Evolutionary conservation across 2,329 filamentous ascomycete species (phyloP).

Genomic region (Hypoxylon sp.): DNA sequence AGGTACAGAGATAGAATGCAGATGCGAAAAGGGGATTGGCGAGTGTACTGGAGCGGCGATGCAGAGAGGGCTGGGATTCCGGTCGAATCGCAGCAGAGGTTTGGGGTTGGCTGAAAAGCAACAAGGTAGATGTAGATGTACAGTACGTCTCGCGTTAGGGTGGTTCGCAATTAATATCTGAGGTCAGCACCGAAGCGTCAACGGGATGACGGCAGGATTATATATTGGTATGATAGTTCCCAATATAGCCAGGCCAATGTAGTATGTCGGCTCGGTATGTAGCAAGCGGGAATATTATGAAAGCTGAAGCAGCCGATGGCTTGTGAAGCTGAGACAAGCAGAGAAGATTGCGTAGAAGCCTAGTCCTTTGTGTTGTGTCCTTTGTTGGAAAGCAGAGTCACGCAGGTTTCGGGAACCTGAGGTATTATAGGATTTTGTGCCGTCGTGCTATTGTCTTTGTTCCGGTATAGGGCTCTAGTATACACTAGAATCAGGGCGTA

Average conservation of each 20-base stretch:
- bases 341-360: slow-evolving; percentile 48
- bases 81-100: slow-evolving; percentile 50
- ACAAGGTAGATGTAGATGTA: slow-evolving; percentile 34
- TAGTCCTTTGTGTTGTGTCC: slow-evolving; percentile 38
- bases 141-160: slow-evolving; percentile 40
- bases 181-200: slow-evolving; percentile 55
- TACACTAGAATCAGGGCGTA: slow-evolving; percentile 43
- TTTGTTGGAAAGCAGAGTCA: slow-evolving; percentile 45
- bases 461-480: slow-evolving; percentile 45
- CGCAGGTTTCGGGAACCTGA: slow-evolving; percentile 53
- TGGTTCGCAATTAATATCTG: slow-evolving; percentile 53
- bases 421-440: slow-evolving; percentile 52
- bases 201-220: slow-evolving; percentile 52
- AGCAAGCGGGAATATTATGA: slow-evolving; percentile 39
- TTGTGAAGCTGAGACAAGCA: slow-evolving; percentile 50
- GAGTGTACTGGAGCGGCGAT: slow-evolving; percentile 51
- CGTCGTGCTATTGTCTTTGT: slow-evolving; percentile 51
- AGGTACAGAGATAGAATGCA: slow-evolving; percentile 39
- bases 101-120: slow-evolving; percentile 40
- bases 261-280: slow-evolving; percentile 42
- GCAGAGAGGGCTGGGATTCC: slow-evolving; percentile 49
- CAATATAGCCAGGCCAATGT: slow-evolving; percentile 39
- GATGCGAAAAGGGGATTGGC: slow-evolving; percentile 51
- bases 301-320: slow-evolving; percentile 46
- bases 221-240: slow-evolving; percentile 49